Percentiles rank a stretch among this genome's conserved stretches.
phyloP scores from a whole-genome alignment of 371 early-diverging fungal species.

The Coemansia linderi region DNA sequence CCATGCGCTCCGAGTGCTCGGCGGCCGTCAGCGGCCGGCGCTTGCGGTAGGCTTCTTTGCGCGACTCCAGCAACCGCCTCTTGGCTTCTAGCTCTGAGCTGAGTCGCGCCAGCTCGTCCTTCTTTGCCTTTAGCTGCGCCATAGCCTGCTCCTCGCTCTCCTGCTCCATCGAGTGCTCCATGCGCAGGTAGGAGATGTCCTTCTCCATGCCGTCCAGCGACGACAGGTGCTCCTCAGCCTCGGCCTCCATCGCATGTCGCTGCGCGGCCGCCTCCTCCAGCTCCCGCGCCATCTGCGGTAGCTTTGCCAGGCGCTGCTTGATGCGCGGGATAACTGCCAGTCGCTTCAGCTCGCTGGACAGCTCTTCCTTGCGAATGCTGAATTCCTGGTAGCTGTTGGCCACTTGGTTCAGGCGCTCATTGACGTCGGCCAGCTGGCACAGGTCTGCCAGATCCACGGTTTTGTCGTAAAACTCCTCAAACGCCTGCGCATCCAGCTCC shows the following conservation, averaged over 20 bases:
- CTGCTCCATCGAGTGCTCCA: constrained; percentile 50
- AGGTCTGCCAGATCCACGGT: constrained; percentile 54
- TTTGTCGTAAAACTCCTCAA: constrained; percentile 55
- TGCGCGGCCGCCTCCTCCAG: constrained; percentile 27
- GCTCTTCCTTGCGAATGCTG: constrained; percentile 40
- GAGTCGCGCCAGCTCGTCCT: constrained; percentile 31
- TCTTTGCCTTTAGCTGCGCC: constrained; percentile 28
- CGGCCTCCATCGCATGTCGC: constrained; percentile 32
- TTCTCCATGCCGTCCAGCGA: constrained; percentile 42
- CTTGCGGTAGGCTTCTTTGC: constrained; percentile 33
- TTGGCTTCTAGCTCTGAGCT: constrained; percentile 40
- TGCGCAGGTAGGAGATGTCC: constrained; percentile 45
- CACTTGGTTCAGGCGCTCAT: constrained; percentile 52
- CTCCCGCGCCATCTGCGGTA: constrained; percentile 46
- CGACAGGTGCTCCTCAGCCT: constrained; percentile 20
- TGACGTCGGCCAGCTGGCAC: constrained; percentile 53
- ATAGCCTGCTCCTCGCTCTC: constrained; percentile 50
- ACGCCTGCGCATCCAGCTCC: constrained; percentile 49
- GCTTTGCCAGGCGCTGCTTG: constrained; percentile 31
- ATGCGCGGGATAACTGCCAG: constrained; percentile 46
- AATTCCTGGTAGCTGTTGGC: constrained; percentile 53
- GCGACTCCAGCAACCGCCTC: constrained; percentile 31
- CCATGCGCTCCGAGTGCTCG: constrained; percentile 47
- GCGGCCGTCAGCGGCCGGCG: constrained; percentile 46
- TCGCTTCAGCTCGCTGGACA: constrained; percentile 41